Base-by-base conservation (phyloP, 2,329 filamentous ascomycete genomes). In the Knufia fluminis region DNA sequence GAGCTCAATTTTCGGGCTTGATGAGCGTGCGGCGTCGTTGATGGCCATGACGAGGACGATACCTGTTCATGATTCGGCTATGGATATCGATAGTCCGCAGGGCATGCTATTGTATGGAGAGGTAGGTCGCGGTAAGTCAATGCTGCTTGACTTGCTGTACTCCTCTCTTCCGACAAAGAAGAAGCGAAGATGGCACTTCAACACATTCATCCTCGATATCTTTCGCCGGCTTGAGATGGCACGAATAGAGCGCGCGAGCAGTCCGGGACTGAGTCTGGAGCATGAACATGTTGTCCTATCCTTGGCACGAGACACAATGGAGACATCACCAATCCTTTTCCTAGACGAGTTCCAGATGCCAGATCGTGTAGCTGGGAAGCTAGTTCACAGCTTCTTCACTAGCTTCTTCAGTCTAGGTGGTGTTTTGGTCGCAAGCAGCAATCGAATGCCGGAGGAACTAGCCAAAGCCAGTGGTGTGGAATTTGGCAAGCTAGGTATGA, bases 271-370 rank as follows among this genome's bases (percentile, higher is more conserved):
- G 8, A 48, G 58, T 4, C 17, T 48, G 22, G 62, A 68, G 6
- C 71, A 76, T 36, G 79, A 88, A 50, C 80, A 88, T 64, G 85
- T 84, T 0, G 64, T 91, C 20, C 66, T 91, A 1, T 82, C 80
- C 75, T 72, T 91, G 60, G 85, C 86, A 26, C 80, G 82, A 59
- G 85, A 90, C 51, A 78, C 90, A 61, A 78, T 89, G 10, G 77
- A 86, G 49, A 82, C 78, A 10, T 84, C 80, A 9, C 85, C 86
- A 0, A 85, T 91, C 28, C 65, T 91, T 12, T 92, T 92, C 59
- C 67, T 91, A 2, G 86, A 91, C 57, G 86, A 92, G 62, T 91
- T 92, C 54, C 86, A 92, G 61, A 74, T 92, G 32, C 86, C 86
- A 0, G 86, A 91, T 64, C 76, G 83, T 55, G 84, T 82, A 1